Evolutionary conservation across 495 filamentous ascomycete species (phyloP).

Genomic region (Hyaloscypha hepaticicola): DNA sequence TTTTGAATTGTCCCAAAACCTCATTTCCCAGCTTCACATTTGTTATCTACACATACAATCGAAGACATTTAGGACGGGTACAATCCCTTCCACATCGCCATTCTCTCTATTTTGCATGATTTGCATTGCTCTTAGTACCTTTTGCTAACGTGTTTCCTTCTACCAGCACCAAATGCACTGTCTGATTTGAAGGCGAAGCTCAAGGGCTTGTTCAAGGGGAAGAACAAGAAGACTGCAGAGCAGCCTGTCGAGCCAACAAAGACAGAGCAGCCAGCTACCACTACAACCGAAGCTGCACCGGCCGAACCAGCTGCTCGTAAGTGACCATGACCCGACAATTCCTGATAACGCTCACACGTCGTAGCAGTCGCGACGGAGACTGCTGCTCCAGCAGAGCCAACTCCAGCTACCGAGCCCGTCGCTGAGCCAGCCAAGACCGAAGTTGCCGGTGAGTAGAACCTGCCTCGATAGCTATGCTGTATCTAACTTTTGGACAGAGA

Average conservation of each 20-base stretch:
- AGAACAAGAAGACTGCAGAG: slow-evolving; percentile 30
- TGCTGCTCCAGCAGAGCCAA: slow-evolving; percentile 18
- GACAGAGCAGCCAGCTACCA: slow-evolving; percentile 8
- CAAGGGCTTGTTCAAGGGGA: slow-evolving; percentile 50
- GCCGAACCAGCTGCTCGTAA: not conserved
- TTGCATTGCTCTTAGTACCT: not conserved
- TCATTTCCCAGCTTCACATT: not conserved
- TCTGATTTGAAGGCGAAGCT: slow-evolving; percentile 49
- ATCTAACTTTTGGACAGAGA: slow-evolving; percentile 5
- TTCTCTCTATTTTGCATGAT: not conserved
- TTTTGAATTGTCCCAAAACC: not conserved
- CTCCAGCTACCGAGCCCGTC: slow-evolving; percentile 14
- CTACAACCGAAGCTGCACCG: slow-evolving; percentile 17
- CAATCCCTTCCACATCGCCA: not conserved
- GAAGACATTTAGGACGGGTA: slow-evolving; percentile 9
- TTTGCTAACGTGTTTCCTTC: slow-evolving; percentile 8
- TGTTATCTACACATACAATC: not conserved
- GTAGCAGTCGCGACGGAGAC: not conserved
- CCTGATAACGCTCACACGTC: not conserved
- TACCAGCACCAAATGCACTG: slow-evolving; percentile 37
- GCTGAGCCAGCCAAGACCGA: slow-evolving; percentile 42
- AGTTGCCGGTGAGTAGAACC: slow-evolving; percentile 22
- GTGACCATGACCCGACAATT: not conserved
- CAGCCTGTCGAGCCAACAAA: slow-evolving; percentile 25
- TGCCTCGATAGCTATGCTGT: slow-evolving; percentile 12